Evolutionary conservation across 2,329 filamentous ascomycete species (phyloP), one percentile per base, ranked within the genome.

Genomic region (Nemania abortiva): DNA sequence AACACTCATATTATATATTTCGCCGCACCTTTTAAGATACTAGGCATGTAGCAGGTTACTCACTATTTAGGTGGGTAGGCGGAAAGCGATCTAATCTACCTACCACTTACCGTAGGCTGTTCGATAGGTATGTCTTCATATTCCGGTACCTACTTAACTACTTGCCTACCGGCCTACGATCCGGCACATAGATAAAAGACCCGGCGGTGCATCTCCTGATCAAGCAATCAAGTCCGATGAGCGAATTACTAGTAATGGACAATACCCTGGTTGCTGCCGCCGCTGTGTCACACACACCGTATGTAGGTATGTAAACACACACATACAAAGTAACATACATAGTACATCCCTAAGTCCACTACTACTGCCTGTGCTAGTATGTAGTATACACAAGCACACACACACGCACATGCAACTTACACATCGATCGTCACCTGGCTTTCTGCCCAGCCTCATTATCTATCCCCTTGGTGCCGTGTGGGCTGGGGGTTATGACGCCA

Each of bases 141-240:
- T 34, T 5, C 31, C 31, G 31, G 31, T 34, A n/a, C n/a, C 31
- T 34, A 42, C 11, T 3, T 39, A 24, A 37, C 18, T 59, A 9
- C 6, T 9, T 27, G 9, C 42, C 37, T 47, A 47, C 56, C 55
- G 42, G 55, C 42, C 39, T 63, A 22, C 63, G 47, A 49, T 39
- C 37, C 61, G 58, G 66, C 39, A 50, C 63, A 27, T 62, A 53
- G 50, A 53, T 27, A 52, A 57, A 63, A 54, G 53, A 53, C 29
- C 64, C 65, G 65, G 65, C 68, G 68, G 68, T 54, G 65, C 37
- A 39, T 63, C 53, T 64, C 69, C 66, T 63, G 66, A 71, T 69
- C 63, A 42, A 71, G 69, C 55, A 71, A 57, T 61, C 63, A 71
- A 58, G 50, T 39, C 69, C 69, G 69, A 63, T 54, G 60, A 65